Evolutionary conservation across 2,329 filamentous ascomycete species (phyloP).

Genomic region (Pestalotiopsis sp.): DNA sequence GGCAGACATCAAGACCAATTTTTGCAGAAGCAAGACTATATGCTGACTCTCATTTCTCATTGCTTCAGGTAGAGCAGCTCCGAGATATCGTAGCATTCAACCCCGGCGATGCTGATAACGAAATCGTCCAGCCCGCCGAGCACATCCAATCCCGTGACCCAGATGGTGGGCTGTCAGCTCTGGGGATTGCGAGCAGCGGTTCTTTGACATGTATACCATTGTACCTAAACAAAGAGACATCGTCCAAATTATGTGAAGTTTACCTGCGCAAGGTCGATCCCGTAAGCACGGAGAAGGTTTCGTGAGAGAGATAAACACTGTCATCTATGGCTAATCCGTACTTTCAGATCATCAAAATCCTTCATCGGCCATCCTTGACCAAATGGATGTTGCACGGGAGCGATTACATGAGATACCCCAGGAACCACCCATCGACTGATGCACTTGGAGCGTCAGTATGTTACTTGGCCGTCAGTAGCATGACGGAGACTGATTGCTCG

Average conservation of each 20-base stretch:
- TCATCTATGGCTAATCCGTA: background rate
- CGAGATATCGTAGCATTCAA: background rate
- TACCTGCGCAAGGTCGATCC: conserved; percentile 25
- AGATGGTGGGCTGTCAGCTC: background rate
- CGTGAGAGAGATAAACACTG: no score
- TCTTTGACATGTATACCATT: background rate
- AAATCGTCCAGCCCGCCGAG: background rate
- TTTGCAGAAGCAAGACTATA: background rate
- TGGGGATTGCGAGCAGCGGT: background rate
- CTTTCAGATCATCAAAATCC: conserved; percentile 21
- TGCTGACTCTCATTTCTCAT: background rate
- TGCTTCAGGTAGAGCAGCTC: background rate
- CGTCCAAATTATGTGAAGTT: conserved; percentile 17
- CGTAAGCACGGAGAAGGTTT: background rate
- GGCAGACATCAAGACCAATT: background rate
- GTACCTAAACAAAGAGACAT: background rate
- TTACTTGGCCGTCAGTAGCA: conserved; percentile 23
- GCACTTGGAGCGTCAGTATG: conserved; percentile 22
- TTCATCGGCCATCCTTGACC: conserved; percentile 21
- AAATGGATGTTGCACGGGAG: conserved; percentile 22
- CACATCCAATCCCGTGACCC: background rate
- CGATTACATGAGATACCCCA: conserved; percentile 24
- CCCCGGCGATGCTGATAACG: background rate
- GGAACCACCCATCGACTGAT: conserved; percentile 14
- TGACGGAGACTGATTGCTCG: conserved; percentile 25